Percentiles rank a stretch among this genome's conserved stretches.
Conservation (phyloP, 805 yeast species). For the Wickerhamomyces alni region DNA sequence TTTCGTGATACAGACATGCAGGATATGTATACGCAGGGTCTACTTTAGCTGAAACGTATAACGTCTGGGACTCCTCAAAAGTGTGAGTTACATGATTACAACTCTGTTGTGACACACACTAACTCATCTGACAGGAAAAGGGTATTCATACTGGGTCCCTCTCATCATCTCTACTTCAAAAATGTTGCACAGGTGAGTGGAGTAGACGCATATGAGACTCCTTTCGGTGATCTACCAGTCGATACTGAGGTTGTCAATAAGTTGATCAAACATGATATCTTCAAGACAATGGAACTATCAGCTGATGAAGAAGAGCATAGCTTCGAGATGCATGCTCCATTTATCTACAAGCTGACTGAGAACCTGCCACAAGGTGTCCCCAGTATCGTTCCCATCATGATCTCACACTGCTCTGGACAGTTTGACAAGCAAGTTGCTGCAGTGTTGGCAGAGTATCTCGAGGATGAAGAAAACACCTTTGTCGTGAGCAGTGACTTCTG, state of each 20-base stretch:
- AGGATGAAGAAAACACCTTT: constrained; percentile 55
- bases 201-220: constrained; percentile 64
- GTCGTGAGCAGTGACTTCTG: constrained; percentile 88
- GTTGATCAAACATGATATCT: constrained; percentile 35
- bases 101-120: not conserved
- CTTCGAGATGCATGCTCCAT: constrained; percentile 92
- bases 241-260: constrained; percentile 42
- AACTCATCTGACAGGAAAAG: constrained; percentile 34
- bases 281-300: constrained; percentile 48
- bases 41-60: constrained; percentile 72
- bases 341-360: constrained; percentile 44
- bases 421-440: constrained; percentile 41
- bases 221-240: constrained; percentile 69
- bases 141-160: constrained; percentile 84
- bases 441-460: constrained; percentile 46
- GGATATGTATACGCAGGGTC: constrained; percentile 82
- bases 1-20: constrained; percentile 62
- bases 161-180: constrained; percentile 80
- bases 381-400: constrained; percentile 70
- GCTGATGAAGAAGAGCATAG: constrained; percentile 86
- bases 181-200: constrained; percentile 49
- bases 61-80: constrained; percentile 54
- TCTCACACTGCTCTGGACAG: constrained; percentile 51
- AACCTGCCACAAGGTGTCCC: constrained; percentile 29
- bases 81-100: constrained; percentile 25